Percentiles rank a stretch among this genome's conserved stretches.
These are phyloP conservation scores for Aureobasidium lini DNA, from an alignment of 2,329 filamentous ascomycete genomes.

Conservation along the genomic window DNA sequence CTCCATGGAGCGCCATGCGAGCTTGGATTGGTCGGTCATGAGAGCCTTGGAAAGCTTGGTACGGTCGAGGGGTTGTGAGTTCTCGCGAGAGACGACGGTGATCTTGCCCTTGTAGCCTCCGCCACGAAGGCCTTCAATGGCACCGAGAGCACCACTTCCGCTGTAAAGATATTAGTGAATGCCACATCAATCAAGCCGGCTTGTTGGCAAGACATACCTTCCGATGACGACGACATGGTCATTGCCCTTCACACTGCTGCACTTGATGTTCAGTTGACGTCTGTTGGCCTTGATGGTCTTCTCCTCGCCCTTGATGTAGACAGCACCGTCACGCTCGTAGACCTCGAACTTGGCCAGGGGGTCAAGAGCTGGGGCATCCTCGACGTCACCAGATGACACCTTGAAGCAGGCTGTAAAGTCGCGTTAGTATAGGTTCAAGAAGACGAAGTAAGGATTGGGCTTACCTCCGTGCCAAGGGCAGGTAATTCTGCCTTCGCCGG, in stretches of 20 bases:
- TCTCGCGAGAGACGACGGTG: conserved; percentile 77
- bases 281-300: conserved; percentile 68
- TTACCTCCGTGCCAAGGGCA: conserved; percentile 95
- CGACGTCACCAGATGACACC: conserved; percentile 79
- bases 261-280: conserved; percentile 66
- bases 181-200: not conserved
- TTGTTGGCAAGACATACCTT: conserved; percentile 39
- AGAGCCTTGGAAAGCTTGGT: conserved; percentile 94
- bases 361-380: conserved; percentile 87
- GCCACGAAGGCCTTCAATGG: conserved; percentile 73
- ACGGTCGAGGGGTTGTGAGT: conserved; percentile 73
- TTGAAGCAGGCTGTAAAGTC: conserved; percentile 89
- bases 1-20: conserved; percentile 66
- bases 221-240: conserved; percentile 78
- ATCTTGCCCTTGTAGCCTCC: conserved; percentile 73
- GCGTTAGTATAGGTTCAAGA: conserved; percentile 29
- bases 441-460: conserved; percentile 20
- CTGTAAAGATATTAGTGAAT: conserved; percentile 29
- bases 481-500: conserved; percentile 71
- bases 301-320: conserved; percentile 79
- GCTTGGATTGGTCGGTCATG: conserved; percentile 69
- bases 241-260: conserved; percentile 43
- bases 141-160: conserved; percentile 75
- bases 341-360: conserved; percentile 77
- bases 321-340: conserved; percentile 68